Percentiles rank a stretch among this genome's conserved stretches.
Evolutionary conservation across 108 stramenopile genomes (phyloP).

Genomic region (Pseudonitzschia multiseries): DNA sequence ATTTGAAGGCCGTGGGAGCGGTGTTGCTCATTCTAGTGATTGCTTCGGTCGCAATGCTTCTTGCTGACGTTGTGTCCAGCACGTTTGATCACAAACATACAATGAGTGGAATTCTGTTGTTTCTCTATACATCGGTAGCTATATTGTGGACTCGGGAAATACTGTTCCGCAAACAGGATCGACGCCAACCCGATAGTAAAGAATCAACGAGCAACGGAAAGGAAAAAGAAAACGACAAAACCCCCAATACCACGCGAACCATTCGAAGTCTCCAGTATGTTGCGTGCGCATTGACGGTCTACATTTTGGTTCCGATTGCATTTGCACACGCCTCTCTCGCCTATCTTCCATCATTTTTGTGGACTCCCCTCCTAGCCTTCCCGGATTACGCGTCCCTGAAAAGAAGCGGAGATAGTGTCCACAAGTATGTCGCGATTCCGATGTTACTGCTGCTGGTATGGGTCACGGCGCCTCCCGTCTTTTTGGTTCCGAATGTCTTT

Average conservation of each 20-base stretch:
- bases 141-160: conserved; percentile 1
- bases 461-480: conserved; percentile 48
- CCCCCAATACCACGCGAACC: not conserved
- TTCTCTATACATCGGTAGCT: conserved; percentile 6
- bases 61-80: not conserved
- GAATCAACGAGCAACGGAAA: not conserved
- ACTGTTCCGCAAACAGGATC: not conserved
- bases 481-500: conserved; percentile 61
- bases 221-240: not conserved
- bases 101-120: conserved; percentile 9
- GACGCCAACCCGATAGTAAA: not conserved
- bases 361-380: conserved; percentile 68
- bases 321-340: conserved; percentile 72
- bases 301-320: conserved; percentile 70
- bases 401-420: conserved; percentile 8
- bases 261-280: conserved; percentile 51
- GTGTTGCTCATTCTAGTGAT: conserved; percentile 21
- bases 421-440: not conserved
- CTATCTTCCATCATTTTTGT: conserved; percentile 68
- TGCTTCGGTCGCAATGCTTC: conserved; percentile 12
- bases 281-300: conserved; percentile 59
- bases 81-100: not conserved
- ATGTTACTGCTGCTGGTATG: conserved; percentile 23
- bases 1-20: conserved; percentile 35
- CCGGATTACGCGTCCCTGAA: conserved; percentile 23